phyloP scores from a whole-genome alignment of 73 alveolate species.

The Uronychia setigera region DNA sequence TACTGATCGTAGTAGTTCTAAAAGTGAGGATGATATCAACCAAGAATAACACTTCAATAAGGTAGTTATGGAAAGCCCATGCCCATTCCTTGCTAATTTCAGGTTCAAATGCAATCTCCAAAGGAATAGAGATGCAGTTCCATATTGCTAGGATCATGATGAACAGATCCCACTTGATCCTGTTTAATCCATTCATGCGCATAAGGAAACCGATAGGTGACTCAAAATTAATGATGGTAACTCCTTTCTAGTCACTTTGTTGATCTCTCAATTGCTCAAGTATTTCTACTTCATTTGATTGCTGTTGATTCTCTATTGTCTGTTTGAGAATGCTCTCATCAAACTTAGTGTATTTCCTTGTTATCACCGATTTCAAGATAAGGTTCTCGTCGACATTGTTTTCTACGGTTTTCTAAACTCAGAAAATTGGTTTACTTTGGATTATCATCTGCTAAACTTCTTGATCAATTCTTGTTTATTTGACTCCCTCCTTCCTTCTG shows the following conservation, averaged over 20 bases:
- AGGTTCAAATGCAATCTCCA: neutral
- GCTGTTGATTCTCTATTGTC: neutral
- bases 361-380: neutral
- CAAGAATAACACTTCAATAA: conserved; percentile 45
- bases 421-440: too few species aligned
- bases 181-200: neutral
- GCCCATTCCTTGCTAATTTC: neutral
- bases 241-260: too few species aligned
- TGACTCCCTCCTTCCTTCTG: too few species aligned
- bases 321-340: neutral
- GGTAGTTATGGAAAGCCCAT: neutral
- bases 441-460: too few species aligned
- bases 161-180: neutral
- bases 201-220: too few species aligned
- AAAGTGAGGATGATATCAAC: conserved; percentile 46
- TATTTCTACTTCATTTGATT: too few species aligned
- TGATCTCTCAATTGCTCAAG: too few species aligned
- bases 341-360: neutral
- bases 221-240: too few species aligned
- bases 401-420: too few species aligned
- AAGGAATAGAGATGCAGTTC: neutral
- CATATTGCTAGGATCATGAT: neutral
- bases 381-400: neutral
- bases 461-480: too few species aligned
- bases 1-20: conserved; percentile 43